These are phyloP conservation scores for Sherardia arvensis DNA, from an alignment of 257 asterid genomes.

Conservation along the genomic window DNA sequence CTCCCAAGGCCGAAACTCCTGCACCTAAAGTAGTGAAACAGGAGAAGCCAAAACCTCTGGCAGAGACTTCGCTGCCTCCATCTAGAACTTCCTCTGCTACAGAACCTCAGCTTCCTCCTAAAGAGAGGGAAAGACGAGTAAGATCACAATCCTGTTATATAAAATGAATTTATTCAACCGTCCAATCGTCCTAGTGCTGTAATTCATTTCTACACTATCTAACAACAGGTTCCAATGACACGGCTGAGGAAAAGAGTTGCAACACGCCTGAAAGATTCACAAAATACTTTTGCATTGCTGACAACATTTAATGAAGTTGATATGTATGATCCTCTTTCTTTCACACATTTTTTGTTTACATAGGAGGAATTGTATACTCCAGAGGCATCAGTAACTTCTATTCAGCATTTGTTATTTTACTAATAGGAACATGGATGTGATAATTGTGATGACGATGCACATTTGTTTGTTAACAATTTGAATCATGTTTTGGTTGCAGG, in stretches of 20 bases:
- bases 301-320: conserved; percentile 99
- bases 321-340: conserved; percentile 45
- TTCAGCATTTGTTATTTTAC: not conserved
- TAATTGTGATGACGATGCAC: not conserved
- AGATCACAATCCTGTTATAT: conserved; percentile 16
- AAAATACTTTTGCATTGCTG: conserved; percentile 90
- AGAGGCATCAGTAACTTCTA: not conserved
- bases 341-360: not conserved
- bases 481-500: conserved; percentile 37
- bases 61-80: conserved; percentile 42
- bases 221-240: conserved; percentile 88
- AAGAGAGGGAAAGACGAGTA: conserved; percentile 94
- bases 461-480: not conserved
- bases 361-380: not conserved
- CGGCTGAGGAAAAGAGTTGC: conserved; percentile 98
- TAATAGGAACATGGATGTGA: not conserved
- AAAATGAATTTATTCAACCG: not conserved
- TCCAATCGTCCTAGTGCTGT: not conserved
- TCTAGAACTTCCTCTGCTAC: conserved; percentile 54
- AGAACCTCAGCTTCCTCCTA: conserved; percentile 95
- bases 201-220: conserved; percentile 6
- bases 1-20: conserved; percentile 38
- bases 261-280: conserved; percentile 94
- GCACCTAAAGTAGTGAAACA: conserved; percentile 23
- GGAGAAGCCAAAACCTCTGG: conserved; percentile 54